Base-by-base conservation (phyloP, 2,329 filamentous ascomycete species). In the Fusarium camptoceras region DNA sequence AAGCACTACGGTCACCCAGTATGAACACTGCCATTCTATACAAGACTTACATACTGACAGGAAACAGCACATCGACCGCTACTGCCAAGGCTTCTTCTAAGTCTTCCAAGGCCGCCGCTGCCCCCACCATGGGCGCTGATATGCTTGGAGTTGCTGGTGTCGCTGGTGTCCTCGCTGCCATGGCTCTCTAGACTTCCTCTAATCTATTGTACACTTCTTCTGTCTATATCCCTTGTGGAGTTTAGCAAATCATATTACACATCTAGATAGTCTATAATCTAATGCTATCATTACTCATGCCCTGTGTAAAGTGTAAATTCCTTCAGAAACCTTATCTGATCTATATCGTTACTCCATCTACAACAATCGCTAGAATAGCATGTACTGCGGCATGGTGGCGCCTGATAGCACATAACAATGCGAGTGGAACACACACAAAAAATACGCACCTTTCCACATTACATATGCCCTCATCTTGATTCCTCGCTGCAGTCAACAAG, bases 1-100 rank as follows among this genome's bases (percentile, higher is more conserved):
- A n/a, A 59, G 27, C 39, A 64, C 59, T 18, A 64, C 59, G n/a
- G n/a, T n/a, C 24, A 64, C 60, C 18, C 30, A 37, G 61, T 64
- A 42, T 5, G 60, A 10, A 3, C 2, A 18, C 1, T 2, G 0
- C 2, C 7, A 7, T 2, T 6, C 6, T 11, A 1, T 6, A 1
- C 0, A 9, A 3, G 8, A 6, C 9, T 3, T n/a, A 14, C 5
- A 22, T 8, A 12, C 31, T 65, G 6, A 65, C 15, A 34, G 4
- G 2, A 10, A 6, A 16, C 3, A 64, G 61, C 16, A 64, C 61
- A 14, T 34, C 48, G 8, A 64, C 61, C 15, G 14, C 30, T 1
- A 65, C 62, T 1, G 4, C 15, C 30, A 49, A 43, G 25, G 28
- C 59, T 16, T n/a, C 34, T 11, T 42, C 53, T 10, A 49, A 46